Evolutionary conservation across 2,329 filamentous ascomycete species (phyloP), one percentile per base, ranked within the genome.

Genomic region (Myrmaecium sp.): DNA sequence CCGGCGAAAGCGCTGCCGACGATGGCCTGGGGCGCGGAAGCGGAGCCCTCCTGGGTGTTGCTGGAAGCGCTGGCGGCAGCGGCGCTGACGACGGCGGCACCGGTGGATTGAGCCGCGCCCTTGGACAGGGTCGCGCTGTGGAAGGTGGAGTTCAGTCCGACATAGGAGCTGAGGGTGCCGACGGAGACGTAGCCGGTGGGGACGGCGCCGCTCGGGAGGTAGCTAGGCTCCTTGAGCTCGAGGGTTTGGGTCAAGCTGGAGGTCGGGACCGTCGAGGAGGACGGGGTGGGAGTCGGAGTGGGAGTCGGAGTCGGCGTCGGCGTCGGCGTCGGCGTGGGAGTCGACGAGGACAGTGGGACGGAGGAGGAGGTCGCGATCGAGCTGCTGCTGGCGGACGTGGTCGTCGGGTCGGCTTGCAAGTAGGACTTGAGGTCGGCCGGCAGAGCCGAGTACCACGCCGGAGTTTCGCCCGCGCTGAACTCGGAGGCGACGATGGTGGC

Each of bases 371-470:
- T 8, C 18, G 18, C 8, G n/a, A n/a, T n/a, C n/a, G n/a, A 8
- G 18, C 8, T 8, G 18, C 8, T 8, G 18, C 8, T n/a, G n/a
- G n/a, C n/a, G n/a, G n/a, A n/a, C n/a, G n/a, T n/a, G n/a, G 8
- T 6, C 4, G 35, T 32, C 14, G 36, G 34, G 14, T 36, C 32
- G 21, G 9, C 17, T 12, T 17, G 39, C 23, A 62, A 44, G 33
- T 52, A 52, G 23, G 42, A 51, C 46, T 61, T 49, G 24, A 62
- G 47, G 29, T 56, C 54, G 23, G 47, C 38, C 5, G 58, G 58
- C 3, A 62, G 50, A 6, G 51, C 46, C 6, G 47, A 39, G 43
- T 56, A 61, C 58, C 58, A 62, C 3, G 42, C 33, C 11, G 58
- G 57, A 11, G 51, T 53, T 16, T 47, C 40, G 38, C 56, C 53